Conservation (phyloP, 2,329 filamentous ascomycete genomes). For the Albophoma yamanashiensis region DNA sequence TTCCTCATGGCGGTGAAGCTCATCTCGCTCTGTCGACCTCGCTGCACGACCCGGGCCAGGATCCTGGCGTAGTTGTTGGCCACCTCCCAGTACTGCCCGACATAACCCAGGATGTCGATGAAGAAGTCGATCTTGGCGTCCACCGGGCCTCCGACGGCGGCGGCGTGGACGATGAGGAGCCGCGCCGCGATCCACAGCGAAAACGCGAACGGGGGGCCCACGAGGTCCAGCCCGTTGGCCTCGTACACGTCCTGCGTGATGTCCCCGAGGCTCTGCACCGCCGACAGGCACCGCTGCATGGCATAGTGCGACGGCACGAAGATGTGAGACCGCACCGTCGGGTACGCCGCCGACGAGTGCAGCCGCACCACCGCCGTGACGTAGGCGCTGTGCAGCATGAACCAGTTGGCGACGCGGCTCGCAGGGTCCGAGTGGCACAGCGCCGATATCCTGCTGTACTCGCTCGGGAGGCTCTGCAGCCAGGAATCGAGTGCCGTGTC, state of each 20-base stretch:
- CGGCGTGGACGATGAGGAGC: slow-evolving; percentile 28
- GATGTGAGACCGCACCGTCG: slow-evolving; percentile 26
- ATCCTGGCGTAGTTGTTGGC: slow-evolving; percentile 31
- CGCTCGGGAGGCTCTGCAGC: slow-evolving; percentile 30
- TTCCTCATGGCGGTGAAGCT: slow-evolving; percentile 28
- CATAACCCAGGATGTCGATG: slow-evolving; percentile 27
- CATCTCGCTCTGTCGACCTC: slow-evolving; percentile 22
- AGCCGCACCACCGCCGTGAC: slow-evolving; percentile 31
- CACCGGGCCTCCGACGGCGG: slow-evolving; percentile 23
- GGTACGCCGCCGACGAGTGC: slow-evolving; percentile 33
- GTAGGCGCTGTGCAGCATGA: slow-evolving; percentile 34
- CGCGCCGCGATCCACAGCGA: slow-evolving; percentile 31
- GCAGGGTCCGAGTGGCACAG: slow-evolving; percentile 33
- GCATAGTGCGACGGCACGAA: slow-evolving; percentile 32
- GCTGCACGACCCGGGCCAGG: slow-evolving; percentile 25
- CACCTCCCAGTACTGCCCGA: slow-evolving; percentile 33
- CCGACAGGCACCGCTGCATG: slow-evolving; percentile 32
- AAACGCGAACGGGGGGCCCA: slow-evolving; percentile 33
- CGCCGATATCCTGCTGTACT: slow-evolving; percentile 33
- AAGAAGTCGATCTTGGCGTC: slow-evolving; percentile 31
- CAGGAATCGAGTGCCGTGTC: slow-evolving; percentile 28
- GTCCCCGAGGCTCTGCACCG: slow-evolving; percentile 30
- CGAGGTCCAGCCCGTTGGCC: slow-evolving; percentile 28
- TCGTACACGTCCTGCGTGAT: slow-evolving; percentile 32
- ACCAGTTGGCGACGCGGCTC: slow-evolving; percentile 34